Evolutionary conservation across 2,329 filamentous ascomycete genomes (phyloP).

Genomic region (Clonostachys sp.): DNA sequence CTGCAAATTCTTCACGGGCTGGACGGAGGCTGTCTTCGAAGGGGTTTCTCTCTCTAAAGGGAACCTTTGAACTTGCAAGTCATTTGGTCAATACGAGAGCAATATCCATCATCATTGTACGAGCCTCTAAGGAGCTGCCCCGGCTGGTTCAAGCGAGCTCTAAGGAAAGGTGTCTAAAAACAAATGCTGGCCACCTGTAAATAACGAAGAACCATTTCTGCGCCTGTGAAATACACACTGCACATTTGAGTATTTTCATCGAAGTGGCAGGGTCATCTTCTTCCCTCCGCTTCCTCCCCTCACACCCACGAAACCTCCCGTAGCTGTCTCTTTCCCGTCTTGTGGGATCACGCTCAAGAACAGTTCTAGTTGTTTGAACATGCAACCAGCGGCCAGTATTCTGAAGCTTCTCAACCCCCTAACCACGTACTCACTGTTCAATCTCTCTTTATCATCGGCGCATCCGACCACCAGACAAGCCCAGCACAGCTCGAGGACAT

Average conservation of each 20-base stretch:
- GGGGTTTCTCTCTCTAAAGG: no score
- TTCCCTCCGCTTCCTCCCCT: slow-evolving; percentile 6
- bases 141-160: no score
- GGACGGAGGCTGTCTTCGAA: no score
- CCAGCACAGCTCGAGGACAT: slow-evolving; percentile 24
- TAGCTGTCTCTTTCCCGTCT: background rate
- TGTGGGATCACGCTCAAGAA: slow-evolving; percentile 7
- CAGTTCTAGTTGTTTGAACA: slow-evolving; percentile 19
- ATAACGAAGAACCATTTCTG: no score
- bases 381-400: slow-evolving; percentile 27
- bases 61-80: no score
- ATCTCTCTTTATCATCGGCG: slow-evolving; percentile 1
- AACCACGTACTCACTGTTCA: background rate
- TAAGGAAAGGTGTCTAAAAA: no score
- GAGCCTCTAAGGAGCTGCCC: no score
- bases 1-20: no score
- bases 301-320: slow-evolving; percentile 16
- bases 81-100: no score
- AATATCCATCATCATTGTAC: no score
- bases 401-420: slow-evolving; percentile 25
- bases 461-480: slow-evolving; percentile 24
- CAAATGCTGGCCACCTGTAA: no score
- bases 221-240: no score
- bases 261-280: slow-evolving; percentile 8
- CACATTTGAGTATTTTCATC: slow-evolving; percentile 3